Percentiles rank a stretch among this genome's conserved stretches.
Conservation (phyloP, 2,329 filamentous ascomycete species). For the Clonostachys chloroleuca region DNA sequence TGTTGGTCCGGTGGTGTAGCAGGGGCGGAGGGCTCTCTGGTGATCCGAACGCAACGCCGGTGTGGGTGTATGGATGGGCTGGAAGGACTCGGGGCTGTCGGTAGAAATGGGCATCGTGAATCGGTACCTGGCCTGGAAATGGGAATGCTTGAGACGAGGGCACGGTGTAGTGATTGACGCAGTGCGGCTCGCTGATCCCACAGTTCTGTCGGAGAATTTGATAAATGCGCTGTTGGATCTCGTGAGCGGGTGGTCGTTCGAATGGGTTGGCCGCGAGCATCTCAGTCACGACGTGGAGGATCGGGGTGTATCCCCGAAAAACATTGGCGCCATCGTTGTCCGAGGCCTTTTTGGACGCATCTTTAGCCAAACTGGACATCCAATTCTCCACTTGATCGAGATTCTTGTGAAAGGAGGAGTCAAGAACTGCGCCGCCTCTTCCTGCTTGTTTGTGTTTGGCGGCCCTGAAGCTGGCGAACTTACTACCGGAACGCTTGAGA, state of each 20-base stretch:
- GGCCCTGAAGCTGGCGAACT: conserved; percentile 63
- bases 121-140: background rate
- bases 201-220: conserved; percentile 44
- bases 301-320: conserved; percentile 44
- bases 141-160: background rate
- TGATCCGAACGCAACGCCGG: background rate
- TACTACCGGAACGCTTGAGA: conserved; percentile 60
- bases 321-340: conserved; percentile 33
- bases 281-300: conserved; percentile 46
- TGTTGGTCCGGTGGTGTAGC: conserved; percentile 16
- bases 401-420: conserved; percentile 71
- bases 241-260: conserved; percentile 46
- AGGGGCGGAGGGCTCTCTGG: background rate
- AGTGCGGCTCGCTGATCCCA: conserved; percentile 45
- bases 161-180: conserved; percentile 41
- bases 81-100: background rate
- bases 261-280: conserved; percentile 49
- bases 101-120: background rate
- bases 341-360: conserved; percentile 43
- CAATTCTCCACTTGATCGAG: conserved; percentile 64
- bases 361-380: conserved; percentile 58
- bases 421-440: conserved; percentile 56
- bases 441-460: conserved; percentile 58
- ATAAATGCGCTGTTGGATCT: conserved; percentile 49
- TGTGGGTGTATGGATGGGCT: background rate